Conservation (phyloP, 2,329 filamentous ascomycete genomes). For the Aspergillus terreus region DNA sequence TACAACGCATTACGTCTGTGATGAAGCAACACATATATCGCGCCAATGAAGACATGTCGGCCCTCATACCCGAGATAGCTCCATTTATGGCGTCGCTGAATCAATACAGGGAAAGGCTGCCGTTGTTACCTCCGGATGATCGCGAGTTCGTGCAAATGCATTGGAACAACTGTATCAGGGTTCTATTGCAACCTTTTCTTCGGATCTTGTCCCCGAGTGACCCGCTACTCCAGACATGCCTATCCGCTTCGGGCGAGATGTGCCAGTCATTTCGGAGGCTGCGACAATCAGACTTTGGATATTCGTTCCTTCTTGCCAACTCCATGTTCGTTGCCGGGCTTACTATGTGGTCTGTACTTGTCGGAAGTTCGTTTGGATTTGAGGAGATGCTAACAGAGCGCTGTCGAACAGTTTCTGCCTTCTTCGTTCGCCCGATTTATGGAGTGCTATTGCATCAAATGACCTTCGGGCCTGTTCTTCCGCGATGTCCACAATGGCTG, state of each 20-base stretch:
- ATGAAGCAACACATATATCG: constrained; percentile 17
- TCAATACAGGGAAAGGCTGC: constrained; percentile 11
- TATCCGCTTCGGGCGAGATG: constrained; percentile 16
- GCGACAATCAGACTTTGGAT: constrained; percentile 94
- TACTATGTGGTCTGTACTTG: constrained; percentile 64
- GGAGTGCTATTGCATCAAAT: constrained; percentile 17
- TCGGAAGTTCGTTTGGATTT: constrained; percentile 75
- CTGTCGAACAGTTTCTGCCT: constrained; percentile 14
- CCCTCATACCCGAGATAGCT: constrained; percentile 7
- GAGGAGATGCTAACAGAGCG: constrained; percentile 47
- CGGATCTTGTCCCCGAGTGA: constrained; percentile 10
- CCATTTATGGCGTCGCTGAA: constrained; percentile 12
- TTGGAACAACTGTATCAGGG: constrained; percentile 16
- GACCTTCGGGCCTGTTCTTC: constrained; percentile 20
- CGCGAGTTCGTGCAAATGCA: constrained; percentile 21
- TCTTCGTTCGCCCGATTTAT: constrained; percentile 17
- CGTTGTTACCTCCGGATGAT: constrained; percentile 8
- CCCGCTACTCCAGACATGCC: constrained; percentile 9
- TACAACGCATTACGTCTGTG: constrained; percentile 17
- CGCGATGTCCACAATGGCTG: constrained; percentile 18
- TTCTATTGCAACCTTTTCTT: constrained; percentile 18
- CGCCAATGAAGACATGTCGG: constrained; percentile 5
- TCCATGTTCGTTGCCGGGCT: constrained; percentile 96
- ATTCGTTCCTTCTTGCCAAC: constrained; percentile 89
- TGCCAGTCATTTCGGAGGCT: constrained; percentile 56